Evolutionary conservation across 192 early-diverging fungal genomes (phyloP), one percentile per base, ranked within the genome.

Genomic region (Kappamyces sp.): DNA sequence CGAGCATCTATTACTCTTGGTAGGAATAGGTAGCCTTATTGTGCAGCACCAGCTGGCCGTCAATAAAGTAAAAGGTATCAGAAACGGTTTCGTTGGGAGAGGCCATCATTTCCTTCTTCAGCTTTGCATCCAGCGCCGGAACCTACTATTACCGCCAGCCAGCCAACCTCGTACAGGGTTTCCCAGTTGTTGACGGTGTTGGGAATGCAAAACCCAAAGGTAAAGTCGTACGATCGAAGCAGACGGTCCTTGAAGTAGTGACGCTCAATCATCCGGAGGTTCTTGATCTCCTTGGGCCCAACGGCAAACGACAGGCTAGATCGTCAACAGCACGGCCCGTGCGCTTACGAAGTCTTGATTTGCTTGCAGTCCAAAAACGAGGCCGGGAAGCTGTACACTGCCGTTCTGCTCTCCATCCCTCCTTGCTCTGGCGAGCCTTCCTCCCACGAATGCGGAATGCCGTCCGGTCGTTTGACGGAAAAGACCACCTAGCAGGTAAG

Each of bases 121-220:
- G 8, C 34, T 52, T 55, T 15, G 7, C 32, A 47, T 74, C 64
- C 8, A 74, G 48, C 36, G 44, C 33, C 6, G 69, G 69, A 54
- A 63, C 34, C 51, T 64, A 35, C 33, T 42, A 13, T 33, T 48
- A 66, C 39, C 40, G 40, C 8, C 31, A 12, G 44, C 42, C 34
- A 51, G 40, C 49, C 13, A 32, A 78, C 72, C 64, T 64, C 64
- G 55, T 79, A 83, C 10, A 79, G 60, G 44, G 50, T 69, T 49
- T 83, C 76, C 74, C 74, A 80, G 1, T 70, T 78, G 54, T 83
- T 83, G 32, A 75, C 63, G 47, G 64, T 74, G 23, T 72, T 72
- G 23, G 80, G 80, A 48, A 83, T 82, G 63, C 80, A 79, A 60
- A 80, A 83, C 41, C 80, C 80, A 70, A 83, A 83, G 8, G 38